Conservation (phyloP, 164 flowering plant genomes). For the Echeveria elegans region DNA sequence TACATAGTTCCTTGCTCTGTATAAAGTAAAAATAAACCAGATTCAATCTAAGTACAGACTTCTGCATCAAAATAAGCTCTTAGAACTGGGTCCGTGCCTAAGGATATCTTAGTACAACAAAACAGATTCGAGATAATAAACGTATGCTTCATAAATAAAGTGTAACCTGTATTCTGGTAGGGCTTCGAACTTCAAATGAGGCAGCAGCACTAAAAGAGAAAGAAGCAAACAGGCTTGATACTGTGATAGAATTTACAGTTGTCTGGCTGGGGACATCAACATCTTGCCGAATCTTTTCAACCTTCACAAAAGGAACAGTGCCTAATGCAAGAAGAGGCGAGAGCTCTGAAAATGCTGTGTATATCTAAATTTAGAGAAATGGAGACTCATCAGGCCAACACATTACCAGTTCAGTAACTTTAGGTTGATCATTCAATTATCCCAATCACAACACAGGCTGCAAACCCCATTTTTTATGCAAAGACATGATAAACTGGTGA, state of each 20-base stretch:
- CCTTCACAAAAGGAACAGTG: slow-evolving; percentile 55
- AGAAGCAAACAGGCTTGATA: slow-evolving; percentile 67
- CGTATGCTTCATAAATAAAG: not conserved
- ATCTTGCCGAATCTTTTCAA: slow-evolving; percentile 57
- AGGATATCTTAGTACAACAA: not conserved
- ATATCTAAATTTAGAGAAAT: slow-evolving; percentile 45
- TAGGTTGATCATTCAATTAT: not conserved
- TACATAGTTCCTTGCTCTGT: not conserved
- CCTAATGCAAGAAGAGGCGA: slow-evolving; percentile 87
- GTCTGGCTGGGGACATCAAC: slow-evolving; percentile 46
- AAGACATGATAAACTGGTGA: not conserved
- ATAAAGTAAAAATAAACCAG: not conserved
- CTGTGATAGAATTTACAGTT: slow-evolving; percentile 53
- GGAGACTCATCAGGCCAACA: not conserved
- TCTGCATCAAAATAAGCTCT: not conserved
- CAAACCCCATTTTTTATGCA: not conserved
- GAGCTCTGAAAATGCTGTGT: slow-evolving; percentile 93
- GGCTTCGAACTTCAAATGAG: slow-evolving; percentile 76
- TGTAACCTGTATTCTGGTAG: slow-evolving; percentile 81
- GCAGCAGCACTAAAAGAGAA: slow-evolving; percentile 87
- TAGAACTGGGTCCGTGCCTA: not conserved
- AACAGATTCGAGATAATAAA: not conserved
- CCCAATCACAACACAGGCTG: not conserved
- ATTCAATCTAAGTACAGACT: not conserved
- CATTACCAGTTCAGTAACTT: not conserved